These are phyloP conservation scores for Trichosporon inkin DNA, from an alignment of 1,284 basidiomycete species.

Conservation along the genomic window DNA sequence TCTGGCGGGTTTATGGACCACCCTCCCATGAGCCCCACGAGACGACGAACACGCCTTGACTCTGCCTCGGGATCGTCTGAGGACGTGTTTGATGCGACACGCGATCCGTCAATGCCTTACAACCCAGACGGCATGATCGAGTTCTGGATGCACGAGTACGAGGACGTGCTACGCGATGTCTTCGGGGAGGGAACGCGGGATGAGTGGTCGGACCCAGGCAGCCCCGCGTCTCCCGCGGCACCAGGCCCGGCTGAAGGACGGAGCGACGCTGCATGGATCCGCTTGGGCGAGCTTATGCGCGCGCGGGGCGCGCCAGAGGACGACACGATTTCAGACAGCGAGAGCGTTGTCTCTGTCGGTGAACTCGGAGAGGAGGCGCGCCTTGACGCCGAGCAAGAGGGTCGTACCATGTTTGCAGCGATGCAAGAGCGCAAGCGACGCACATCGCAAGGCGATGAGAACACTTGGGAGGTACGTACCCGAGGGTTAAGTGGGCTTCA, in stretches of 20 bases:
- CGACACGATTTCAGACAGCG: slow-evolving; percentile 76
- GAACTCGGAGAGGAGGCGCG: slow-evolving; percentile 74
- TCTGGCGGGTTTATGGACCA: background rate
- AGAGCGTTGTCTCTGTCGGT: slow-evolving; percentile 80
- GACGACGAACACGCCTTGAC: slow-evolving; percentile 23
- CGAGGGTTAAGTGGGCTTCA: background rate
- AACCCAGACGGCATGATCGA: slow-evolving; percentile 55
- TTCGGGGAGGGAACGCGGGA: slow-evolving; percentile 44
- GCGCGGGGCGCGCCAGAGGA: slow-evolving; percentile 19
- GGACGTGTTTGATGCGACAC: slow-evolving; percentile 55
- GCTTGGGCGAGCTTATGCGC: slow-evolving; percentile 43
- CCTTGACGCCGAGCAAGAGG: slow-evolving; percentile 51
- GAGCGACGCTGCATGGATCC: slow-evolving; percentile 43
- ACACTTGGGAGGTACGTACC: slow-evolving; percentile 82
- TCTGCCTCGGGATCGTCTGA: slow-evolving; percentile 15
- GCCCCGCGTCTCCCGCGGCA: slow-evolving; percentile 4
- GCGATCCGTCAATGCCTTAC: slow-evolving; percentile 45
- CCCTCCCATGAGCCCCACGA: slow-evolving; percentile 4
- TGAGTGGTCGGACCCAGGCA: slow-evolving; percentile 26
- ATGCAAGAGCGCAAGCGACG: slow-evolving; percentile 52
- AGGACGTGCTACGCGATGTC: slow-evolving; percentile 55
- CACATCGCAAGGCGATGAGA: slow-evolving; percentile 55
- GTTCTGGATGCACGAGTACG: slow-evolving; percentile 56
- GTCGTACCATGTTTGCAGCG: slow-evolving; percentile 54
- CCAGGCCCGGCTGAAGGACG: slow-evolving; percentile 26